These are phyloP conservation scores for Akanthomyces lecanii DNA, from an alignment of 2,329 filamentous ascomycete genomes.

Conservation along the genomic window DNA sequence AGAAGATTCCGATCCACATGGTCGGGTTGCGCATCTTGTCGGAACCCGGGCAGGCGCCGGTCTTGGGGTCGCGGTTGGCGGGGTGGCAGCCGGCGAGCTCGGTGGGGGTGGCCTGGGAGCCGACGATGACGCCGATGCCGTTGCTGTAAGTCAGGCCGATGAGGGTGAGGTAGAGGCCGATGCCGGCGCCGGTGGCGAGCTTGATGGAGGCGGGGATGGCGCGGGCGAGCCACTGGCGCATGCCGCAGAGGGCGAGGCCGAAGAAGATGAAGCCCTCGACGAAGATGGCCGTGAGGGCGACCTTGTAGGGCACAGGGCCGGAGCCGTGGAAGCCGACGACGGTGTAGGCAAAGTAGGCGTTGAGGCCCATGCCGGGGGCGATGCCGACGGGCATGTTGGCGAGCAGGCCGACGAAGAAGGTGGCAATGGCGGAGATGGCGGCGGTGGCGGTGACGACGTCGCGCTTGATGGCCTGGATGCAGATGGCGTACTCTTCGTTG, in stretches of 20 bases:
- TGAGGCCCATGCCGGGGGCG: constrained; percentile 56
- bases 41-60: constrained; percentile 56
- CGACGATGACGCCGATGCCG: constrained; percentile 75
- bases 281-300: constrained; percentile 82
- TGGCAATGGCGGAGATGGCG: constrained; percentile 72
- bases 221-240: constrained; percentile 84
- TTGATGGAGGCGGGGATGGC: constrained; percentile 82
- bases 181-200: constrained; percentile 79
- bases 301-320: constrained; percentile 66
- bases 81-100: constrained; percentile 68
- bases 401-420: constrained; percentile 79
- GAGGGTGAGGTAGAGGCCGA: constrained; percentile 75
- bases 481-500: constrained; percentile 60
- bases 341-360: constrained; percentile 82
- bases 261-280: constrained; percentile 86
- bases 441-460: constrained; percentile 83
- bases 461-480: constrained; percentile 60
- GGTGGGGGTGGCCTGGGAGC: constrained; percentile 62
- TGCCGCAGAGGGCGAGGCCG: constrained; percentile 69
- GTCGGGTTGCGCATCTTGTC: constrained; percentile 78
- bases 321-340: constrained; percentile 70
- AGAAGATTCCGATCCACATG: constrained; percentile 88
- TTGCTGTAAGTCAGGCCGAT: constrained; percentile 76
- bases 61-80: constrained; percentile 32
- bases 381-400: constrained; percentile 59